These are phyloP conservation scores for Trichosanthes truncata DNA, from an alignment of 306 rosid genomes.

Conservation along the genomic window DNA sequence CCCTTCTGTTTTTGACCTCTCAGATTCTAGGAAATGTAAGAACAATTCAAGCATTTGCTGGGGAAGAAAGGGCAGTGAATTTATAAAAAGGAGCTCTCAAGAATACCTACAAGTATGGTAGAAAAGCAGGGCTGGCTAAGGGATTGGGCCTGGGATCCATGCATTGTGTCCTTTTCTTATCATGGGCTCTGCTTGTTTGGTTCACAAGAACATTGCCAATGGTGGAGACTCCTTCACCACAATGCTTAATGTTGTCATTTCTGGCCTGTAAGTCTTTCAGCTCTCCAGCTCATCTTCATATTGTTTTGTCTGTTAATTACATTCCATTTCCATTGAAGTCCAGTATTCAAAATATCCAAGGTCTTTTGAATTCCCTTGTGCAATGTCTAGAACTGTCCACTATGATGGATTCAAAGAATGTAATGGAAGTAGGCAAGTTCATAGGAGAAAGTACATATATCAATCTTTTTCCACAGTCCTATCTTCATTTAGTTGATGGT, in stretches of 20 bases:
- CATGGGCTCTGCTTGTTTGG: conserved; percentile 90
- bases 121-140: conserved; percentile 81
- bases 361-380: background rate
- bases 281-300: background rate
- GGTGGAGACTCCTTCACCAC: conserved; percentile 97
- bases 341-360: background rate
- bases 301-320: background rate
- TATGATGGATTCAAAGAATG: background rate
- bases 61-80: conserved; percentile 79
- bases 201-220: conserved; percentile 78
- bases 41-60: conserved; percentile 95
- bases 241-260: conserved; percentile 92
- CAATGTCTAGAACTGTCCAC: background rate
- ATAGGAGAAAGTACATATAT: background rate
- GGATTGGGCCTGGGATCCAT: conserved; percentile 85
- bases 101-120: conserved; percentile 62
- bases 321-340: background rate
- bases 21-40: conserved; percentile 91
- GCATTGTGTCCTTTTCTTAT: conserved; percentile 87
- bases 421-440: background rate
- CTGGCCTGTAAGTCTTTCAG: conserved; percentile 77
- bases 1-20: background rate
- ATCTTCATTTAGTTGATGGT: too few species aligned
- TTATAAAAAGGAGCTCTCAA: conserved; percentile 58
- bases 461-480: too few species aligned